phyloP scores from a whole-genome alignment of 192 early-diverging fungal species.

The Linnemannia exigua region DNA sequence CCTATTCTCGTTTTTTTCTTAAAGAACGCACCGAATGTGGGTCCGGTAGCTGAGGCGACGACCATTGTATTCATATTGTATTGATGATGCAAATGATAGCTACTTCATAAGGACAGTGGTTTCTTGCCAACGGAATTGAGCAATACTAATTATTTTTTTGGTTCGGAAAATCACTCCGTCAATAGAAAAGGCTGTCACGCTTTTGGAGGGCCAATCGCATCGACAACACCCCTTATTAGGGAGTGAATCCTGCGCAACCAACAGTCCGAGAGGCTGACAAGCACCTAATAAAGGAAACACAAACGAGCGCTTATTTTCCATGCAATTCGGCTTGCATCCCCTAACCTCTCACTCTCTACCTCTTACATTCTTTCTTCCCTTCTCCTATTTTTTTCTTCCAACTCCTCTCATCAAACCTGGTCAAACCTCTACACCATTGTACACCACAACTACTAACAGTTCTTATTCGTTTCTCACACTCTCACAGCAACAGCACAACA shows the following conservation, averaged over 20 bases:
- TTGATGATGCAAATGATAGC: too few relatives aligned
- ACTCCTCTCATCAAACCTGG: not conserved
- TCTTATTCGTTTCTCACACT: not conserved
- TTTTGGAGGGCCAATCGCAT: not conserved
- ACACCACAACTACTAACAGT: not conserved
- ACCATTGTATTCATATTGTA: too few relatives aligned
- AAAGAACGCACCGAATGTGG: too few relatives aligned
- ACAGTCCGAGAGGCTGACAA: not conserved
- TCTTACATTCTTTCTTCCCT: too few relatives aligned
- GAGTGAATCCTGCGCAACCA: not conserved
- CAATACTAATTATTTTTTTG: too few relatives aligned
- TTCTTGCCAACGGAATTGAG: too few relatives aligned
- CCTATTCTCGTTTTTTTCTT: too few relatives aligned
- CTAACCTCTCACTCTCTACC: not conserved
- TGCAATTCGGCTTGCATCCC: not conserved
- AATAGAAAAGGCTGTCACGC: not conserved
- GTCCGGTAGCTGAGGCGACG: too few relatives aligned
- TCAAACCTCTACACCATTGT: not conserved
- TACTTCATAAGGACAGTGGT: too few relatives aligned
- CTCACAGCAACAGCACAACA: not conserved
- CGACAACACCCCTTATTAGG: not conserved
- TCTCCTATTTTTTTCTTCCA: not conserved
- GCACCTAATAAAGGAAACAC: not conserved
- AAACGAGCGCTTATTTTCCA: not conserved
- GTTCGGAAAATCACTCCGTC: too few relatives aligned